Base-by-base conservation (phyloP, 2,329 filamentous ascomycete genomes). In the Dothidotthia symphoricarpi region DNA sequence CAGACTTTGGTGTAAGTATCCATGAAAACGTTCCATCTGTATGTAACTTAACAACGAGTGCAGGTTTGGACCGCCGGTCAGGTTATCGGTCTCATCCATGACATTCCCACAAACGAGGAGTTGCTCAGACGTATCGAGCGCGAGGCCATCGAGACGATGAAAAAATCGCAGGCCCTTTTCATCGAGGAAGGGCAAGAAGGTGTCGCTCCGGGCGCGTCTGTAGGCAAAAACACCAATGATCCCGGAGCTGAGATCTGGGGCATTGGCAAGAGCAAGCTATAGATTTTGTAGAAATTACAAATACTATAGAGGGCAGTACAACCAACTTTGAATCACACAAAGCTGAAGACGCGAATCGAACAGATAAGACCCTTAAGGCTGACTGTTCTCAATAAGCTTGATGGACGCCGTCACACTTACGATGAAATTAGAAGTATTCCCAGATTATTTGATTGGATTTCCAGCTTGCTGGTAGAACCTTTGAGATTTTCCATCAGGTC, bases 51-150 rank as follows among this genome's bases (percentile, higher is more conserved):
- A 22, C 19, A 22, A 22, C 9, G 19, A 22, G 9, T 22, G 19
- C 19, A 91, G 86, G 86, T 96, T 26, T 98, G 93, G 93, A 97
- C 93, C 14, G 89, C 91, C 7, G 93, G 93, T 9, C 91, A 96
- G 66, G 91, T 97, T 52, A 95, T 98, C 32, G 73, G 73, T 7
- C 58, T 76, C 11, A 76, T 76, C 44, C 70, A 76, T 41, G 73
- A 75, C 41, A 71, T 75, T 24, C 73, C 73, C 1, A 73, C 70
- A 1, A 75, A 73, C 49, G 64, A 64, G 24, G 70, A 66, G 29
- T 64, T 75, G 12, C 48, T 75, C 4, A 59, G 46, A 24, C 63
- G 73, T 13, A 75, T 75, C 41, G 73, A 75, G 54, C 55, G 51
- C 14, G 71, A 74, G 37, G 71, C 71, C 5, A 46, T 70, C 6